Percentiles rank a stretch among this genome's conserved stretches.
These are phyloP conservation scores for Alternaria tenuissima DNA, from an alignment of 2,329 filamentous ascomycete genomes.

Conservation along the genomic window DNA sequence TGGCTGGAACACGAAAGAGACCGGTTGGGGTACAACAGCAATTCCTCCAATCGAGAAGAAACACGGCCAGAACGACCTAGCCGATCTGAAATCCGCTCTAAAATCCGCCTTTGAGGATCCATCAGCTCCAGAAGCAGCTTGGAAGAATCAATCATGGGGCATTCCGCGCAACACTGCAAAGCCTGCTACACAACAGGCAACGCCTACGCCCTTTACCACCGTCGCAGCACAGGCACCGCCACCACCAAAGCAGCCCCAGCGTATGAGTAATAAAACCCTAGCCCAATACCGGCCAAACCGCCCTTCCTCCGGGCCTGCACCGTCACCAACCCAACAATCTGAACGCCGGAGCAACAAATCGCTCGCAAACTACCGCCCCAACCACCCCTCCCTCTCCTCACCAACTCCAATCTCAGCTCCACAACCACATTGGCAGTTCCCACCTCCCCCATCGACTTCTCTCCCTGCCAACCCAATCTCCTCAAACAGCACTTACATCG, in stretches of 20 bases:
- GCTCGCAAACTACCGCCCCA: conserved; percentile 16
- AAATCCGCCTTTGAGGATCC: background rate
- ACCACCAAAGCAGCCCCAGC: conserved; percentile 4
- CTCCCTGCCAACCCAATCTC: background rate
- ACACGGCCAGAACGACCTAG: background rate
- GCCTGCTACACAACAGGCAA: background rate
- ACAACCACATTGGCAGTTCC: conserved; percentile 42
- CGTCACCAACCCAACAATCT: background rate
- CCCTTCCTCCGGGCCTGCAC: background rate
- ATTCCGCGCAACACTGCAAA: background rate
- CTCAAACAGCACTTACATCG: conserved; percentile 12
- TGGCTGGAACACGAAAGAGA: background rate
- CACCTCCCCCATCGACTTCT: conserved; percentile 18
- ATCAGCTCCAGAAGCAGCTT: background rate
- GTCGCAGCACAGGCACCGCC: background rate
- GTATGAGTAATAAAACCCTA: conserved; percentile 24
- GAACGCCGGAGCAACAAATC: conserved; percentile 24
- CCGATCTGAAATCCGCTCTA: background rate
- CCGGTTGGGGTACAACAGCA: background rate
- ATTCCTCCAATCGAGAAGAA: background rate
- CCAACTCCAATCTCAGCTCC: background rate
- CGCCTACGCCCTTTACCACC: background rate
- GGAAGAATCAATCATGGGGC: background rate
- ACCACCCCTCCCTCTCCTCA: background rate
- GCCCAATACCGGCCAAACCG: conserved; percentile 16